Conservation (phyloP, 805 yeast species). For the Candida coleopterorum region DNA sequence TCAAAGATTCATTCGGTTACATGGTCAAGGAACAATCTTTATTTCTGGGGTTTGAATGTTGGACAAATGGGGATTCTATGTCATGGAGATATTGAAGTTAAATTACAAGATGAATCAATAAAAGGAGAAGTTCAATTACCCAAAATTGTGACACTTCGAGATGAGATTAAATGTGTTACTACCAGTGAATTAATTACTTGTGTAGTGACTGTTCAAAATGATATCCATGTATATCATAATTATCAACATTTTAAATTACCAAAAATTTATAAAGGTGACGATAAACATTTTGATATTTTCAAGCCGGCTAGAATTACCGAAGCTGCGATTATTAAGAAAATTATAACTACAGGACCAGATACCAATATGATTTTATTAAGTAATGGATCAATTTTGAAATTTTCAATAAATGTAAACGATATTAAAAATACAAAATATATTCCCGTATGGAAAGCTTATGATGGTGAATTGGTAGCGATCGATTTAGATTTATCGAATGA, state of each 20-base stretch:
- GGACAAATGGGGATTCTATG: slow-evolving; percentile 71
- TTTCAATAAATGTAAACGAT: slow-evolving; percentile 18
- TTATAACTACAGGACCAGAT: slow-evolving; percentile 34
- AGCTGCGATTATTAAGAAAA: slow-evolving; percentile 28
- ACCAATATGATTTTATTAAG: slow-evolving; percentile 48
- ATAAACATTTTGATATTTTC: slow-evolving; percentile 48
- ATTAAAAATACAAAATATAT: slow-evolving; percentile 42
- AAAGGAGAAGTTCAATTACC: slow-evolving; percentile 41
- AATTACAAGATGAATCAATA: slow-evolving; percentile 22
- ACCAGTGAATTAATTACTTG: slow-evolving; percentile 71
- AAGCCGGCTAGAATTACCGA: slow-evolving; percentile 48
- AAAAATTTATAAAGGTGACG: slow-evolving; percentile 31
- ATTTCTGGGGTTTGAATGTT: slow-evolving; percentile 72
- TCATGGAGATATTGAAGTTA: slow-evolving; percentile 18
- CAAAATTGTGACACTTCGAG: slow-evolving; percentile 37
- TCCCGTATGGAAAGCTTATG: slow-evolving; percentile 60
- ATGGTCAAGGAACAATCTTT: slow-evolving; percentile 44
- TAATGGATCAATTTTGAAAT: slow-evolving; percentile 54
- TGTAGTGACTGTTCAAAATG: slow-evolving; percentile 52
- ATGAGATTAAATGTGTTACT: slow-evolving; percentile 50
- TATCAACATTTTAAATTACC: slow-evolving; percentile 52
- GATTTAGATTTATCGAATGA: slow-evolving; percentile 67
- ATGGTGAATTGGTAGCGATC: slow-evolving; percentile 48
- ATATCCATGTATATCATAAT: slow-evolving; percentile 57
- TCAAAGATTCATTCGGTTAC: slow-evolving; percentile 70